Evolutionary conservation across 352 stramenopile genomes (phyloP).

Genomic region (Phytophthora citrophthora): DNA sequence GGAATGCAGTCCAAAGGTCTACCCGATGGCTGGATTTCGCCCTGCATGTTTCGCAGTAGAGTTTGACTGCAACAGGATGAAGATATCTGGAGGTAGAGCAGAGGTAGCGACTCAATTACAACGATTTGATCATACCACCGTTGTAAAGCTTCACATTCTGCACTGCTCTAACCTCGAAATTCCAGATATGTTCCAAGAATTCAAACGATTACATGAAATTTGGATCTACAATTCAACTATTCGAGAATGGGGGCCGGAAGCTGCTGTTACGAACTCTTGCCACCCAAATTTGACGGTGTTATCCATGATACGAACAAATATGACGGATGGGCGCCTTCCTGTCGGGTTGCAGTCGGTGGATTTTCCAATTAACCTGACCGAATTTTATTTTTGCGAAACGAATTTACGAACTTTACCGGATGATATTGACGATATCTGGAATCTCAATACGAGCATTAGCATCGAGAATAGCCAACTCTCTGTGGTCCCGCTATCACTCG

Average conservation of each 20-base stretch:
- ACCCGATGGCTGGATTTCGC: constrained; percentile 29
- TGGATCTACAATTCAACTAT: constrained; percentile 45
- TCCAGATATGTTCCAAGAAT: constrained; percentile 29
- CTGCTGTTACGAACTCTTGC: constrained; percentile 24
- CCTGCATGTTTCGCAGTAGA: constrained; percentile 34
- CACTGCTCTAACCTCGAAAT: constrained; percentile 40
- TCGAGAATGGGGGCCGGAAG: constrained; percentile 23
- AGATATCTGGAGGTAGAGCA: not conserved
- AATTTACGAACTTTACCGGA: constrained; percentile 29
- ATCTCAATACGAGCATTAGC: not conserved
- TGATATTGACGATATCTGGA: constrained; percentile 43
- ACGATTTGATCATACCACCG: constrained; percentile 22
- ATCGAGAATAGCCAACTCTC: constrained; percentile 15
- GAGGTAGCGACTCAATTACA: constrained; percentile 5
- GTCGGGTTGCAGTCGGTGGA: constrained; percentile 29
- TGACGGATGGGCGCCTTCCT: constrained; percentile 35
- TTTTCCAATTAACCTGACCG: not conserved
- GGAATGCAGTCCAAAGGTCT: constrained; percentile 23
- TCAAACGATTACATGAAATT: constrained; percentile 35
- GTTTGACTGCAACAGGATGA: constrained; percentile 33
- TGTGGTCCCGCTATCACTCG: not conserved
- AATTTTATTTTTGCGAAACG: constrained; percentile 9
- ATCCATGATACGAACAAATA: constrained; percentile 30
- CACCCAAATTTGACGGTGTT: constrained; percentile 38
- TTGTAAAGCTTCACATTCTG: constrained; percentile 30